A percentile compares a stretch with the other conserved stretches of the same genome.
These are phyloP conservation scores for Monilinia vaccinii-corymbosi DNA, from an alignment of 2,329 filamentous ascomycete genomes.

Conservation along the genomic window DNA sequence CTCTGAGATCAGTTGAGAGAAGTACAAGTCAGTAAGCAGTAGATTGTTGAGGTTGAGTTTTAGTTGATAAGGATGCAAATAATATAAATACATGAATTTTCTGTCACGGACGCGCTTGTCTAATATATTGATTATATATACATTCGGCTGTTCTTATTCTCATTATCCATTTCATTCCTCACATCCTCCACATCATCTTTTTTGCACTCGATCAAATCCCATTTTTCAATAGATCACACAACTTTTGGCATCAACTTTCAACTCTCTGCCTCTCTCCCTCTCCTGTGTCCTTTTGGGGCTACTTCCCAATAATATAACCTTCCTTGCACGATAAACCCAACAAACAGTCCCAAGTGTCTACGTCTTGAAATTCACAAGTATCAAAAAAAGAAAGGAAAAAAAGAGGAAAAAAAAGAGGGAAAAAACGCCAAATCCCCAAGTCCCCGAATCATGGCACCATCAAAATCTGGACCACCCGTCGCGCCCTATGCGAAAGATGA, in stretches of 20 bases:
- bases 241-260: neutral
- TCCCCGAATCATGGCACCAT: slow-evolving; percentile 25
- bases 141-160: too few relatives aligned
- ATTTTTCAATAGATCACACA: neutral
- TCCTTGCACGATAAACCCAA: neutral
- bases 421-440: neutral
- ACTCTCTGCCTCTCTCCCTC: neutral
- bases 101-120: too few relatives aligned
- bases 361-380: neutral
- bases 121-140: too few relatives aligned
- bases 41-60: too few relatives aligned
- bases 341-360: neutral
- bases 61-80: too few relatives aligned
- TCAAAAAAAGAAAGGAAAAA: too few relatives aligned
- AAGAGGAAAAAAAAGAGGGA: neutral
- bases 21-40: too few relatives aligned
- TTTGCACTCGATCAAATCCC: neutral
- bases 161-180: neutral
- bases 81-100: too few relatives aligned
- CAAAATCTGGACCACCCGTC: slow-evolving; percentile 21
- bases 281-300: too few relatives aligned
- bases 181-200: neutral
- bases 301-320: too few relatives aligned
- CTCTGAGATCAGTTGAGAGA: too few relatives aligned
- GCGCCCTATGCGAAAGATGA: slow-evolving; percentile 59